phyloP scores from a whole-genome alignment of 176 grass and related monocot species.

The Oryza australiensis region DNA sequence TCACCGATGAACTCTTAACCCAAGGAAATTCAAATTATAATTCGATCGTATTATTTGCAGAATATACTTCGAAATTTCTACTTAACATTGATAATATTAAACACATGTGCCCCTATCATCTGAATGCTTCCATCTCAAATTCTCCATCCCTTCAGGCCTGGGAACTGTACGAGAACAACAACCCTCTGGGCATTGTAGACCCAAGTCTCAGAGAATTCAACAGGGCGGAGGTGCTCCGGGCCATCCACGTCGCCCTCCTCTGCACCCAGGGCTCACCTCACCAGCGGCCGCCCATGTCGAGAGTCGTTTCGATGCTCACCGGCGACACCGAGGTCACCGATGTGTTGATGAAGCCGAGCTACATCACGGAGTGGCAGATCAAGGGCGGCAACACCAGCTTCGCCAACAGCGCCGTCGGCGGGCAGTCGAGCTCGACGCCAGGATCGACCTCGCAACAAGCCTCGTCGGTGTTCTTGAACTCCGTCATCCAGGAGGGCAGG shows the following conservation, averaged over 20 bases:
- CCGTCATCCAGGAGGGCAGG: conserved; percentile 42
- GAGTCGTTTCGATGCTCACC: conserved; percentile 63
- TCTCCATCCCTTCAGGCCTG: conserved; percentile 51
- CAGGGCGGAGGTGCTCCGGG: conserved; percentile 41
- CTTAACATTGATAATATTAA: background rate
- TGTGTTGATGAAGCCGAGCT: conserved; percentile 60
- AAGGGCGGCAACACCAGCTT: conserved; percentile 47
- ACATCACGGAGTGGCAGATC: conserved; percentile 78
- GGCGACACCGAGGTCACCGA: conserved; percentile 44
- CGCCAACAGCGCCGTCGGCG: conserved; percentile 25
- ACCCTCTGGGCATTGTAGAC: conserved; percentile 58
- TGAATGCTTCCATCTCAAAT: background rate
- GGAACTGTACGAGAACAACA: conserved; percentile 59
- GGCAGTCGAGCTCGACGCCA: background rate
- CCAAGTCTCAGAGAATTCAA: conserved; percentile 42
- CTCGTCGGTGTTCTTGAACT: conserved; percentile 32
- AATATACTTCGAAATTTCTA: background rate
- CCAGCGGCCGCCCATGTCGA: conserved; percentile 73
- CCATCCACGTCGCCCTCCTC: conserved; percentile 61
- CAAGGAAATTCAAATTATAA: background rate
- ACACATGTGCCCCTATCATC: background rate
- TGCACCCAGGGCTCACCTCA: conserved; percentile 71
- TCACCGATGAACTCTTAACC: background rate
- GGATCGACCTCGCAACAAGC: background rate
- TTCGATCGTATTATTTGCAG: background rate